A percentile compares a stretch with the other conserved stretches of the same genome.
Conservation (phyloP, 768 basidiomycete species). For the Boletus insuetus region DNA sequence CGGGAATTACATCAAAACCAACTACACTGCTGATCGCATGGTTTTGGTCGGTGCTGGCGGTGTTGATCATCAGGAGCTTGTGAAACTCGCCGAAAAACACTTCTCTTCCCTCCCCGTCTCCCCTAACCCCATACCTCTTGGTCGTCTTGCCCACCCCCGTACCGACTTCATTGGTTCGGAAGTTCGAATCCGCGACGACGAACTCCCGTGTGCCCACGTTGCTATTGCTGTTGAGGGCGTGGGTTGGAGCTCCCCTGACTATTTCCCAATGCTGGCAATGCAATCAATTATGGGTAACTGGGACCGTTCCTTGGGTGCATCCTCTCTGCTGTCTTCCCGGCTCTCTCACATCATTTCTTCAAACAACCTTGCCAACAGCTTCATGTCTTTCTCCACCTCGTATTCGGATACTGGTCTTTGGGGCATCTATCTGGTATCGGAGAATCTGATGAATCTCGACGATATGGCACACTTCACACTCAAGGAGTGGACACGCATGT, state of each 20-base stretch:
- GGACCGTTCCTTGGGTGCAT: constrained; percentile 93
- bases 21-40: constrained; percentile 99
- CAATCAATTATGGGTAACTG: constrained; percentile 98
- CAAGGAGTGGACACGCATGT: constrained; percentile 95
- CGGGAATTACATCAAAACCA: constrained; percentile 87
- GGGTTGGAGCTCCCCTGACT: constrained; percentile 96
- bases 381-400: constrained; percentile 98
- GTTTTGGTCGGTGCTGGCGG: constrained; percentile 97
- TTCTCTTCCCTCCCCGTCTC: constrained; percentile 90
- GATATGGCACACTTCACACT: constrained; percentile 93
- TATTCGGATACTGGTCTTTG: constrained; percentile 99
- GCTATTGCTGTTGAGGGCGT: constrained; percentile 98
- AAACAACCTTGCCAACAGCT: constrained; percentile 97
- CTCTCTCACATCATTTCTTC: constrained; percentile 88
- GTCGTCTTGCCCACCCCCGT: constrained; percentile 71
- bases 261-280: constrained; percentile 99
- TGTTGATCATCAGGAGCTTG: constrained; percentile 87
- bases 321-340: constrained; percentile 84
- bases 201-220: constrained; percentile 83
- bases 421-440: constrained; percentile 96
- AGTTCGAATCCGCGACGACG: constrained; percentile 93
- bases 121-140: constrained; percentile 82
- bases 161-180: constrained; percentile 90
- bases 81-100: constrained; percentile 92
- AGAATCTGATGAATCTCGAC: constrained; percentile 92